Evolutionary conservation across 2,329 filamentous ascomycete species (phyloP), one percentile per base, ranked within the genome.

Genomic region (Tricladium varicosporioides): DNA sequence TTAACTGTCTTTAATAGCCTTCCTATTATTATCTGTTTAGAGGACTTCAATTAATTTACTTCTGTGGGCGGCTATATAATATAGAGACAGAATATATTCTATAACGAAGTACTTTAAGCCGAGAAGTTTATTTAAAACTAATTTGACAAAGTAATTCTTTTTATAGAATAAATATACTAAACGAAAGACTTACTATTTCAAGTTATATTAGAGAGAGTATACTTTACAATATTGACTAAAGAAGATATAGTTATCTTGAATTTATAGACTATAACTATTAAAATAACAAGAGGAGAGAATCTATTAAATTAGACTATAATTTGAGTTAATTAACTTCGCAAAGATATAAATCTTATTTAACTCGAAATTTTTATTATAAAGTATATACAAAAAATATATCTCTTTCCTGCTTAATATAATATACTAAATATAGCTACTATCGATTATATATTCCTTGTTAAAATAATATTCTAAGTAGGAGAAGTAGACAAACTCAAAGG

Each of bases 401-500:
- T 56, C 53, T 56, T 56, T 44, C 53, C 45, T 31, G 48, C 53
- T 32, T 19, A 19, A 10, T 47, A 56, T 32, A 47, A 56, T 45
- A 47, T 31, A 42, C 53, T 33, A 4, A 56, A 47, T 4, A 19
- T 27, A 11, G 42, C 47, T 18, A 56, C 43, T 51, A 5, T 51
- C 4, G 53, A 56, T 18, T 31, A 27, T 44, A 10, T 44, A 47
- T n/a, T 47, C n/a, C 53, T 56, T 27, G 47, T 56, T 47, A 19
- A 33, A 33, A 50, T 33, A 47, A 50, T 56, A 1, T 56, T 42
- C 47, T 33, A 42, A 14, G 53, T 56, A 15, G 53, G 53, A 51
- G 53, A 56, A 36, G 46, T 27, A 56, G 32, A 33, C 10, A 44
- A 56, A 19, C 40, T 56, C n/a, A 56, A 56, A 45, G 47, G 53